Percentiles rank a stretch among this genome's conserved stretches.
These are phyloP conservation scores for Lasiosphaeria miniovina DNA, from an alignment of 495 filamentous ascomycete species.

Conservation along the genomic window DNA sequence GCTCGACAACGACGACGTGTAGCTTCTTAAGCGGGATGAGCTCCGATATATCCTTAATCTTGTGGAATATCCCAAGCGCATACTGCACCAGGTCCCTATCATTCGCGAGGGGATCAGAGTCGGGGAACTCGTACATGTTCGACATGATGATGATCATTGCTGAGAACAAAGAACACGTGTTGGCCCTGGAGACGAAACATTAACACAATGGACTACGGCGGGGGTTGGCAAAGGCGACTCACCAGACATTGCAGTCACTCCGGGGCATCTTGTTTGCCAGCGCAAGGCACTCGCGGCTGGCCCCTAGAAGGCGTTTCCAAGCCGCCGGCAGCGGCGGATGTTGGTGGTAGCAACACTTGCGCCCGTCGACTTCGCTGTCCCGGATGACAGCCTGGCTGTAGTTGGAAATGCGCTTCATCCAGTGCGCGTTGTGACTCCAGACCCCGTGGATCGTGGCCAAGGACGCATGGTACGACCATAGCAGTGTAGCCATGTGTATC, in stretches of 20 bases:
- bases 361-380: constrained; percentile 8
- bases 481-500: constrained; percentile 24
- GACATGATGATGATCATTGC: constrained; percentile 28
- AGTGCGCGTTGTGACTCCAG: constrained; percentile 25
- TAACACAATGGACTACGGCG: constrained; percentile 3
- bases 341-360: constrained; percentile 16
- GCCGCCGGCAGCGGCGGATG: constrained; percentile 17
- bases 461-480: constrained; percentile 27
- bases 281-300: constrained; percentile 24
- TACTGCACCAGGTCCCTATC: constrained; percentile 22
- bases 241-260: constrained; percentile 29
- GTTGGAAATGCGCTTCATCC: constrained; percentile 20
- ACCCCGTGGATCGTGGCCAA: constrained; percentile 26
- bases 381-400: constrained; percentile 12
- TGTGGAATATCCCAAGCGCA: constrained; percentile 20
- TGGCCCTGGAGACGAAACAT: constrained; percentile 18
- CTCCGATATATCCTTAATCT: constrained; percentile 19
- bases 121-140: constrained; percentile 27
- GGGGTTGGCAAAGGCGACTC: background rate
- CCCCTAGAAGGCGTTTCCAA: constrained; percentile 25
- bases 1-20: constrained; percentile 16
- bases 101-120: constrained; percentile 14
- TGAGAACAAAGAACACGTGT: constrained; percentile 29
- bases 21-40: constrained; percentile 22
- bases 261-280: constrained; percentile 17